Evolutionary conservation across 2,329 filamentous ascomycete species (phyloP).

Genomic region (Penicillium freii): DNA sequence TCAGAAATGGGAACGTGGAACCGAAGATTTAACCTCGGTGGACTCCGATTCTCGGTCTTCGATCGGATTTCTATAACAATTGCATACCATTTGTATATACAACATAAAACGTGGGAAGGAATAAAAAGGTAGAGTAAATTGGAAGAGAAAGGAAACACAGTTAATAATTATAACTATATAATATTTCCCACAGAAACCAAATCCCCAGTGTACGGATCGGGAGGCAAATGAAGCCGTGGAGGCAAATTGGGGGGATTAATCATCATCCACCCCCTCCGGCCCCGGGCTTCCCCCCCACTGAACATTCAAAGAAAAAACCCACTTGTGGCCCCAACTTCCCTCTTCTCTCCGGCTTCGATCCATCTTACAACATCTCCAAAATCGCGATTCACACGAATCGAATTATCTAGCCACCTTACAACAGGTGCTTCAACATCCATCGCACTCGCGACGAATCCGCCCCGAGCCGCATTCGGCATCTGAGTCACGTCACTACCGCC

Average conservation of each 20-base stretch:
- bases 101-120: not conserved
- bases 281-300: constrained; percentile 10
- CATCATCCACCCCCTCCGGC: constrained; percentile 17
- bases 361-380: not conserved
- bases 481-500: constrained; percentile 15
- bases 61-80: not conserved
- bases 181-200: not conserved
- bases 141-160: not conserved
- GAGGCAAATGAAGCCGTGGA: not conserved
- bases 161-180: not conserved
- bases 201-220: not conserved
- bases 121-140: not conserved
- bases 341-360: constrained; percentile 3
- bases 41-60: constrained; percentile 9
- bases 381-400: not conserved
- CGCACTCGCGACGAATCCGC: constrained; percentile 5
- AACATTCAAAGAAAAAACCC: constrained; percentile 19
- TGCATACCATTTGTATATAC: not conserved
- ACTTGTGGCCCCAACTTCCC: constrained; percentile 12
- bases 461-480: constrained; percentile 22
- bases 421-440: not conserved
- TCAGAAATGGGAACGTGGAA: constrained; percentile 1
- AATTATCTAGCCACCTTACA: not conserved
- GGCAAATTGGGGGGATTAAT: constrained; percentile 17
- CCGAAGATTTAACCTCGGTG: not conserved